Evolutionary conservation across 2,329 filamentous ascomycete species (phyloP), one percentile per base, ranked within the genome.

Genomic region (Teratosphaeria epicoccoides): DNA sequence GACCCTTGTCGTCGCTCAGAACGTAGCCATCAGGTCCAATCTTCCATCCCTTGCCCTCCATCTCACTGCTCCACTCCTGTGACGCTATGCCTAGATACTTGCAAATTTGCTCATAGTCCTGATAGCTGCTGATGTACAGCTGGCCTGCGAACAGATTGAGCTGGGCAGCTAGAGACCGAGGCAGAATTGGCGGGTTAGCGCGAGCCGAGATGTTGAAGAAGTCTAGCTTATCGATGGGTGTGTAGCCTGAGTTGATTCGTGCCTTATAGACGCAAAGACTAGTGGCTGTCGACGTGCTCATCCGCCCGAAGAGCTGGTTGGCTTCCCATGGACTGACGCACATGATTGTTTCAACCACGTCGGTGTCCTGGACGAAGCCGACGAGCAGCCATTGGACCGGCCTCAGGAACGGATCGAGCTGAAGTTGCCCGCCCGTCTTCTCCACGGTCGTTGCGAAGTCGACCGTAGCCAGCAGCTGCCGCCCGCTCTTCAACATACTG

Each of bases 131-230:
- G 9, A 87, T 69, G 57, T 87, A 88, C 0, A 87, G 71, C 50
- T 85, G 81, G 0, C 84, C 85, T 0, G 85, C 72, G 50, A 88
- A 87, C 0, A 88, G 66, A 43, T 84, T 83, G 0, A 88, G 71
- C 51, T 79, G 71, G 0, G 71, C 66, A 0, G 68, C 63, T 0
- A 78, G 59, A 0, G 51, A n/a, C n/a, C n/a, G n/a, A n/a, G n/a
- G n/a, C n/a, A n/a, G n/a, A n/a, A n/a, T n/a, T n/a, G n/a, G n/a
- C n/a, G n/a, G n/a, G n/a, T n/a, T n/a, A 61, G 9, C 58, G 62
- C 11, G 57, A 60, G 3, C 33, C 0, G 72, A 70, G 1, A 74
- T 51, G 1, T 64, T 70, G 58, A 71, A 77, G 1, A 81, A 66
- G 1, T 65, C 52, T 0, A 83, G 65, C 0, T 61, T 47, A 44